A percentile compares a stretch with the other conserved stretches of the same genome.
These are phyloP conservation scores for Bjerkandera adusta DNA, from an alignment of 1,284 basidiomycete species.

Conservation along the genomic window DNA sequence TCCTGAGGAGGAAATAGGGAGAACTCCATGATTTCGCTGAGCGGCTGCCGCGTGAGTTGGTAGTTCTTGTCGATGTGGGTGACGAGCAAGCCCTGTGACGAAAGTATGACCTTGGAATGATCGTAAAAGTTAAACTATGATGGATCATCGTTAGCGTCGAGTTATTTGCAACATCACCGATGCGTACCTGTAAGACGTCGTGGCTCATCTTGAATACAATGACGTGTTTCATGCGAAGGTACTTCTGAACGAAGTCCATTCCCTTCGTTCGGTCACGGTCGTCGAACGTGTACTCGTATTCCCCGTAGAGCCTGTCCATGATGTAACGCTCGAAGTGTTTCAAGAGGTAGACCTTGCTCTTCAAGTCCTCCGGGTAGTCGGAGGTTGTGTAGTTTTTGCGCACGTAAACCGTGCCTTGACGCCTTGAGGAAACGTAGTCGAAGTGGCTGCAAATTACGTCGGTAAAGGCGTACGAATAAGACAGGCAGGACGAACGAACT, in stretches of 20 bases:
- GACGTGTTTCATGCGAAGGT: slow-evolving; percentile 94
- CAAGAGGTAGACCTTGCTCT: slow-evolving; percentile 86
- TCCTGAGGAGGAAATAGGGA: slow-evolving; percentile 40
- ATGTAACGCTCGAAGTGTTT: slow-evolving; percentile 94
- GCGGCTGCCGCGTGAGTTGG: slow-evolving; percentile 70
- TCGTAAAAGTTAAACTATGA: slow-evolving; percentile 96
- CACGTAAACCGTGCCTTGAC: slow-evolving; percentile 61
- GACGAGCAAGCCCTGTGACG: slow-evolving; percentile 74
- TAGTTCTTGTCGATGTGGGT: slow-evolving; percentile 92
- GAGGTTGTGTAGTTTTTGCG: slow-evolving; percentile 66
- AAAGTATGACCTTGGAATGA: slow-evolving; percentile 93
- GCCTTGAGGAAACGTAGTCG: slow-evolving; percentile 75
- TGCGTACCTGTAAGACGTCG: slow-evolving; percentile 81
- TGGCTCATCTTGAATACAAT: slow-evolving; percentile 97
- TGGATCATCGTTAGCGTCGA: not conserved
- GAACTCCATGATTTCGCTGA: slow-evolving; percentile 70
- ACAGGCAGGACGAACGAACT: slow-evolving; percentile 55
- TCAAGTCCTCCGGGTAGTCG: slow-evolving; percentile 72
- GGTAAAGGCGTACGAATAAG: slow-evolving; percentile 13
- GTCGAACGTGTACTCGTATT: slow-evolving; percentile 79
- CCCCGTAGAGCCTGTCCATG: slow-evolving; percentile 80
- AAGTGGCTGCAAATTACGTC: slow-evolving; percentile 57
- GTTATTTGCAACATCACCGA: slow-evolving; percentile 1
- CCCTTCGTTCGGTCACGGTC: slow-evolving; percentile 70
- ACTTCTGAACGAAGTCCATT: slow-evolving; percentile 95